Evolutionary conservation across 2,329 filamentous ascomycete species (phyloP).

Genomic region (Xylaria sp.): DNA sequence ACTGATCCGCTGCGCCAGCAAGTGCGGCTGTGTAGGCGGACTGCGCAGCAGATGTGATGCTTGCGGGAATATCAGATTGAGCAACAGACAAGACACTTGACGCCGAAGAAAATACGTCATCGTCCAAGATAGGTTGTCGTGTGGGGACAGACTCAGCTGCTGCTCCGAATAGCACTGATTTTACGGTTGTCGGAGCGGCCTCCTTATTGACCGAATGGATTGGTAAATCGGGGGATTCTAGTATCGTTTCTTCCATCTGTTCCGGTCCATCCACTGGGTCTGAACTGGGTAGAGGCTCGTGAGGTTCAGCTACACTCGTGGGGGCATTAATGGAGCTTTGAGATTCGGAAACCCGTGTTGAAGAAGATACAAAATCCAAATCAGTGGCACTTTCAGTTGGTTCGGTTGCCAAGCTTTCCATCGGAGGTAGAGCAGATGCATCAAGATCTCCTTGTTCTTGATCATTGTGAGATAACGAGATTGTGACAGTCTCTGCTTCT

Average conservation of each 20-base stretch:
- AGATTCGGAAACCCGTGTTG: constrained; percentile 40
- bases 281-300: constrained; percentile 41
- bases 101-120: constrained; percentile 56
- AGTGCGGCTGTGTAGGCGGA: constrained; percentile 74
- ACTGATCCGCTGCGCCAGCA: constrained; percentile 73
- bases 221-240: constrained; percentile 46
- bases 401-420: constrained; percentile 42
- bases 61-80: constrained; percentile 52
- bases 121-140: constrained; percentile 62
- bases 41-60: constrained; percentile 59
- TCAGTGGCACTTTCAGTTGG: constrained; percentile 44
- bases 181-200: constrained; percentile 50
- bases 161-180: constrained; percentile 62
- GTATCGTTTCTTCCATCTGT: constrained; percentile 52
- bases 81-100: constrained; percentile 52
- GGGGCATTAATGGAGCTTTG: constrained; percentile 42
- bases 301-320: constrained; percentile 48
- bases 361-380: constrained; percentile 31
- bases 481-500: constrained; percentile 49
- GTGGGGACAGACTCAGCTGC: constrained; percentile 62
- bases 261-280: constrained; percentile 44
- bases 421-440: constrained; percentile 42
- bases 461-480: constrained; percentile 39
- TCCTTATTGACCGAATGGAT: constrained; percentile 40
- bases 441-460: constrained; percentile 38